Evolutionary conservation across 108 stramenopile genomes (phyloP), one percentile per base, ranked within the genome.

Genomic region (Epipyxis sp.): DNA sequence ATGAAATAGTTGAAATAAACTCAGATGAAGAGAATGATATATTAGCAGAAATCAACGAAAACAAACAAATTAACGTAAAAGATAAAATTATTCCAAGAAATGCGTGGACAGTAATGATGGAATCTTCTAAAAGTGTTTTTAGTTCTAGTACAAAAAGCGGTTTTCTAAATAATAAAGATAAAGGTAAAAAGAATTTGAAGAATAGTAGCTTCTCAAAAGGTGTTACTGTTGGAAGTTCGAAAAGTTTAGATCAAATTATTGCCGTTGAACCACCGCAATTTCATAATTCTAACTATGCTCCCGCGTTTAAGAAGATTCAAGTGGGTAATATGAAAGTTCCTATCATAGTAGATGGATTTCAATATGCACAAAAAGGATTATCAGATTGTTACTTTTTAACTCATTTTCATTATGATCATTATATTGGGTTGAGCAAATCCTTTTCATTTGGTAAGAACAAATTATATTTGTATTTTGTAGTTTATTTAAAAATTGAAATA

Each of bases 341-440:
- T 50, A 50, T 50, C 20, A 20, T 50, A 20, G 46, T 50, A 50
- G 46, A 50, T 50, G 46, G 46, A 6, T 50, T 50, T 20, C 46
- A 50, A 50, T 50, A 50, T 50, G 46, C 46, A 13, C 46, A 50
- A 13, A 50, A 6, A 50, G 13, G 6, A 20, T 43, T 67, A 20
- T 67, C 65, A 20, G 65, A 67, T 43, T 67, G 65, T 43, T 67
- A 67, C 65, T 67, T 67, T 20, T 20, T 67, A 6, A 67, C 65
- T 43, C 65, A 67, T 43, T 67, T 67, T 20, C 65, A 67, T 43
- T 67, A 6, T 20, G 65, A 67, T 43, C 65, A 67, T 43, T 13
- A 6, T 13, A 6, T 13, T 13, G 65, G 65, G 20, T 20, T 67
- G n/a, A n/a, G n/a, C n/a, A 57, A 57, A 57, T n/a, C 54, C 54